Evolutionary conservation across 495 filamentous ascomycete species (phyloP).

Genomic region (Amniculicola lignicola): DNA sequence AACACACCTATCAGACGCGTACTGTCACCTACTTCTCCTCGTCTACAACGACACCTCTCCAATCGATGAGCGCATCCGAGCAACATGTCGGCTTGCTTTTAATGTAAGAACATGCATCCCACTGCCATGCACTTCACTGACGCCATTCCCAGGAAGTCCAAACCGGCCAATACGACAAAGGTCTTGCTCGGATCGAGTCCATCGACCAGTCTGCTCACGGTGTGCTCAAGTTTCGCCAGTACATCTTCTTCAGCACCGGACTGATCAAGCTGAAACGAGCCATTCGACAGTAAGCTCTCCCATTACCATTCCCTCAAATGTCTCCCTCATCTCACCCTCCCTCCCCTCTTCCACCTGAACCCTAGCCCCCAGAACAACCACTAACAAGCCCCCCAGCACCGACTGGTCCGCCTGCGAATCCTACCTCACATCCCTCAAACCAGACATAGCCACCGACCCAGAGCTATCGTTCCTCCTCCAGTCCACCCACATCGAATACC

Average conservation of each 20-base stretch:
- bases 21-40: constrained; percentile 72
- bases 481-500: constrained; percentile 67
- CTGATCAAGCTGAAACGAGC: constrained; percentile 31
- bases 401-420: constrained; percentile 14
- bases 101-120: constrained; percentile 44
- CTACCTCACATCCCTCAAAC: constrained; percentile 17
- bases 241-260: constrained; percentile 55
- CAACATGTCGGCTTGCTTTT: constrained; percentile 56
- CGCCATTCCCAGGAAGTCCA: constrained; percentile 49
- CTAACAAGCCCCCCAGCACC: constrained; percentile 1
- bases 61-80: constrained; percentile 74
- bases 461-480: constrained; percentile 70
- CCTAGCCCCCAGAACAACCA: neutral
- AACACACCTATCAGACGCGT: constrained; percentile 55
- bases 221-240: constrained; percentile 74
- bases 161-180: constrained; percentile 70
- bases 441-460: constrained; percentile 47
- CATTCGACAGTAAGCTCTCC: constrained; percentile 18
- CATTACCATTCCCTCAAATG: neutral
- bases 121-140: constrained; percentile 24
- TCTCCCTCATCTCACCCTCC: too few species aligned
- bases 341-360: too few species aligned
- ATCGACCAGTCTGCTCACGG: constrained; percentile 64
- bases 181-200: constrained; percentile 62
- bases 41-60: constrained; percentile 64